Base-by-base conservation (phyloP, 352 stramenopile genomes). In the Phytophthora pistaciae region DNA sequence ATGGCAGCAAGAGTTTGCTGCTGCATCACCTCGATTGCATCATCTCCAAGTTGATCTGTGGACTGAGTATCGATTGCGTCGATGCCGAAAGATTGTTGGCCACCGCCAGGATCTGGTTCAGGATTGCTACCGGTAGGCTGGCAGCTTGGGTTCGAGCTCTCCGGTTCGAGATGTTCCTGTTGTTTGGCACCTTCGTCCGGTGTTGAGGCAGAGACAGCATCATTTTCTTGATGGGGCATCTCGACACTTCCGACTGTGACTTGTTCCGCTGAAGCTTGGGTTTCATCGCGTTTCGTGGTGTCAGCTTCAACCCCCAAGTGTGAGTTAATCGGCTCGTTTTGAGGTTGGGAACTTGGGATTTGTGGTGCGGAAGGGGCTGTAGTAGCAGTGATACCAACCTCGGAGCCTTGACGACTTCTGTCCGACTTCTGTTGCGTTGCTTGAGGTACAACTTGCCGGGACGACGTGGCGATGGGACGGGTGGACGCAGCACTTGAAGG, bases 11-110 rank as follows among this genome's bases (percentile, higher is more conserved):
- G 44, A 38, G 65, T 61, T 63, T 68, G 56, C 33, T 66, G 64
- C 20, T 82, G 70, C 18, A 74, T 68, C 27, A 68, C 57, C 16
- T 49, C 58, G 33, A 74, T 23, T 49, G 70, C 56, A 52, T 74
- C 65, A 48, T 67, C 21, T 46, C 60, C 52, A 31, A 23, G 50
- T 23, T 64, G 52, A 59, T 52, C 31, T 11, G 42, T 44, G 3
- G 44, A 9, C 38, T 18, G 38, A 20, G 20, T n/a, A 27, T 8
- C 40, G 11, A 20, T 14, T 18, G 11, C 31, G 9, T 14, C 38
- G 53, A 7, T 9, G 31, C 42, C 29, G 31, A 14, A 25, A 27
- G 27, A 60, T 27, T 52, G 27, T 46, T 67, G 36, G 13, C 16
- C 38, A 25, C 29, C 10, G 1, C 14, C 20, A 44, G 31, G 18